Base-by-base conservation (phyloP, 192 early-diverging fungal genomes). In the Coemansia sp. region DNA sequence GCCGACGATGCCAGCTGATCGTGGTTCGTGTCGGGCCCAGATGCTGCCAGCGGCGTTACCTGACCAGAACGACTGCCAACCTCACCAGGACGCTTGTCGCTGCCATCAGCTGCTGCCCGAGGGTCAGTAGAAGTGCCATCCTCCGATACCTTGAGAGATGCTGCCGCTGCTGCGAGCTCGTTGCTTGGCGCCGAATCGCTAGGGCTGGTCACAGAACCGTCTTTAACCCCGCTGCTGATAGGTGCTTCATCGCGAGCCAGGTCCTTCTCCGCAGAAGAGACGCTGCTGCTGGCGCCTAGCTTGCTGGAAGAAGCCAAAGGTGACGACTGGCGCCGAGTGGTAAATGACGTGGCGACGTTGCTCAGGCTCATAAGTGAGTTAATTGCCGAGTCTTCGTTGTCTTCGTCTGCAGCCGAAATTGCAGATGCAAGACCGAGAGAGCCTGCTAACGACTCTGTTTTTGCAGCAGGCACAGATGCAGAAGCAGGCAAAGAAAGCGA, bases 281-380 rank as follows among this genome's bases (percentile, higher is more conserved):
- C 25, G 7, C 34, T 40, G 14, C 69, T 57, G 17, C 72, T 73
- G 11, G 70, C 30, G 22, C 55, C 64, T 42, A 63, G 42, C 63
- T 67, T 69, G 18, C 60, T 38, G n/a, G 73, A 61, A 2, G 77
- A 74, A 32, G 52, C 51, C 12, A 60, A 45, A 28, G 31, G 38
- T 8, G 71, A 61, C 20, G 28, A 20, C 45, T 70, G 79, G 0
- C 73, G 74, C 2, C 79, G 71, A 49, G 79, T 45, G 7, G 79
- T 82, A 36, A 82, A 60, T 20, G 79, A 64, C 0, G 73, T 69
- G 11, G 79, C 79, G 16, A 72, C 79, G 32, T 75, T 73, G 64
- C 79, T 82, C 38, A 82, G 64, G 42, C 79, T 82, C 79, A 82
- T 82, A 28, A 82, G 73, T 17, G 79, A 82, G 59, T 82, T 82